Evolutionary conservation across 495 filamentous ascomycete species (phyloP).

Genomic region (Neurospora sp.): DNA sequence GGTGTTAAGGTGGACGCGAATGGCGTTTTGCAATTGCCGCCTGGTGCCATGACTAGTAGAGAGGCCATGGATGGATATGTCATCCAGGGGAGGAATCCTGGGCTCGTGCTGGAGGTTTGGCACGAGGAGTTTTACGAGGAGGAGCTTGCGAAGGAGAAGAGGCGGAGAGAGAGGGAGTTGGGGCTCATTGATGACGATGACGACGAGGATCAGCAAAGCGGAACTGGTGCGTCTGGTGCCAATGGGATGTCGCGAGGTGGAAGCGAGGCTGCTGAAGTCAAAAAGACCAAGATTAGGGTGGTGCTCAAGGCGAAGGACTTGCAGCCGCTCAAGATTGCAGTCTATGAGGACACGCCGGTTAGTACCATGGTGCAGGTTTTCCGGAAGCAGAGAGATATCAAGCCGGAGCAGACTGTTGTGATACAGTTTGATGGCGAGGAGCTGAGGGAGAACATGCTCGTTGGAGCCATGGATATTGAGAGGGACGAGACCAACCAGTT

Average conservation of each 20-base stretch:
- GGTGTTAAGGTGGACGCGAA: slow-evolving; percentile 41
- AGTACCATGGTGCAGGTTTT: slow-evolving; percentile 30
- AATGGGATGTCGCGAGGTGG: background rate
- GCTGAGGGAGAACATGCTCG: slow-evolving; percentile 48
- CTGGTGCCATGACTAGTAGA: slow-evolving; percentile 25
- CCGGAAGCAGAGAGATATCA: slow-evolving; percentile 20
- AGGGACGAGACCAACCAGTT: slow-evolving; percentile 61
- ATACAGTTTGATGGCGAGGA: slow-evolving; percentile 75
- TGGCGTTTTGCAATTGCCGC: slow-evolving; percentile 18
- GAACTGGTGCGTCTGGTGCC: background rate
- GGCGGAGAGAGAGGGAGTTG: slow-evolving; percentile 18
- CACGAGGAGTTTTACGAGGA: slow-evolving; percentile 50
- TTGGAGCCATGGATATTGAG: slow-evolving; percentile 61
- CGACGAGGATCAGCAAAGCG: background rate
- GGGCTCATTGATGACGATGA: slow-evolving; percentile 15
- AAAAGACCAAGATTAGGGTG: slow-evolving; percentile 47
- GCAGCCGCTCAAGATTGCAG: slow-evolving; percentile 26
- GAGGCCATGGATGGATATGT: slow-evolving; percentile 9
- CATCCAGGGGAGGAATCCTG: slow-evolving; percentile 12
- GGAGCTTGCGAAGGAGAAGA: slow-evolving; percentile 28
- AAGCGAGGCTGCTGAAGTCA: slow-evolving; percentile 12
- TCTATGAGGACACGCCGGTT: slow-evolving; percentile 29
- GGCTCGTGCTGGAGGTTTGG: slow-evolving; percentile 64
- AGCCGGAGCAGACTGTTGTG: slow-evolving; percentile 41
- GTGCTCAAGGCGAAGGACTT: slow-evolving; percentile 38